Evolutionary conservation across 192 early-diverging fungal species (phyloP).

Genomic region (Mortierella claussenii): DNA sequence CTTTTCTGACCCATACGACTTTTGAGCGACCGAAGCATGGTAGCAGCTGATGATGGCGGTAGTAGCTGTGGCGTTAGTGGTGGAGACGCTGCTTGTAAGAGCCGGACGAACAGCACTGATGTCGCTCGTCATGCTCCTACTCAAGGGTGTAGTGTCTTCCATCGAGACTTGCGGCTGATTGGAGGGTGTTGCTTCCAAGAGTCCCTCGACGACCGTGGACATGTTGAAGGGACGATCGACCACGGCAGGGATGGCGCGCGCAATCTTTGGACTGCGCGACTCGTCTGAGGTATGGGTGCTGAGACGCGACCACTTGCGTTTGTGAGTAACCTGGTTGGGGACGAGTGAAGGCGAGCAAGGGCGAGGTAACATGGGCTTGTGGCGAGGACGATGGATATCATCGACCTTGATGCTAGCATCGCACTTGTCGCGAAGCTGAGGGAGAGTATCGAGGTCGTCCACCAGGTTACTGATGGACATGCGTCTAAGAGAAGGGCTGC

Average conservation of each 20-base stretch:
- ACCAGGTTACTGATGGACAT: slow-evolving; percentile 54
- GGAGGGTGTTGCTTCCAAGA: slow-evolving; percentile 2
- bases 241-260: slow-evolving; percentile 34
- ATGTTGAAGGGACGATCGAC: slow-evolving; percentile 23
- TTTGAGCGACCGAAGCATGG: slow-evolving; percentile 89
- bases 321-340: slow-evolving; percentile 33
- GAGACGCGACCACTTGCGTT: slow-evolving; percentile 55
- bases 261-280: slow-evolving; percentile 39
- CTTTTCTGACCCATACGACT: slow-evolving; percentile 95
- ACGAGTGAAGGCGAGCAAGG: slow-evolving; percentile 24
- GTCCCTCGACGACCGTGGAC: slow-evolving; percentile 24
- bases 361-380: slow-evolving; percentile 26
- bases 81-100: no score
- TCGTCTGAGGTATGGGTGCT: slow-evolving; percentile 35
- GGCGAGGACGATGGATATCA: slow-evolving; percentile 23
- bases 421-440: neutral
- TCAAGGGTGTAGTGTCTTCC: neutral
- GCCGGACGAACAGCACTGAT: slow-evolving; percentile 20
- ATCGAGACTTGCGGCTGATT: neutral
- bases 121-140: neutral
- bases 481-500: slow-evolving; percentile 19
- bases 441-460: slow-evolving; percentile 23
- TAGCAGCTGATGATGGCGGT: slow-evolving; percentile 78
- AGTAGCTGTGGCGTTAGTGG: slow-evolving; percentile 58
- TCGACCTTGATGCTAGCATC: neutral